Evolutionary conservation across 2,329 filamentous ascomycete genomes (phyloP), one percentile per base, ranked within the genome.

Genomic region (Boeremia lycopersici): DNA sequence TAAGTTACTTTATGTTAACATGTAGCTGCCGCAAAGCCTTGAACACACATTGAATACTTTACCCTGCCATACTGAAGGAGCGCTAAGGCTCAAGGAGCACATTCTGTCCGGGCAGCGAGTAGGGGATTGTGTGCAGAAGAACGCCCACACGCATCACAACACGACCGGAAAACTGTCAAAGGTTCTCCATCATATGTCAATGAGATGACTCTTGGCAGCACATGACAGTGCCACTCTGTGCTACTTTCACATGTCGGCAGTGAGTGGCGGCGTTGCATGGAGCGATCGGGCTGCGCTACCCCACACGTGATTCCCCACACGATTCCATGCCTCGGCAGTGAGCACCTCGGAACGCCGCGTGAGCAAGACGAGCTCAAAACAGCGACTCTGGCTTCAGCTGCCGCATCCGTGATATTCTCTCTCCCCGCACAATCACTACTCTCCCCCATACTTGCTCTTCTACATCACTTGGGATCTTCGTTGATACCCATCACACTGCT

Each of bases 271-370:
- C n/a, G 42, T 41, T 35, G 10, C 31, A 41, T 11, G 19, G 35
- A 43, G 12, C 15, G 29, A 15, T 10, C 44, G 25, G n/a, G 26
- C 25, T 26, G 46, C 46, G 46, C 47, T 41, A 46, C 52, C 34
- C 28, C 26, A 38, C 52, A 55, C 52, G 52, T 55, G 52, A 33
- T 31, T 55, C 52, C 43, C 52, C 52, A 55, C 52, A 55, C 41
- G 6, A 15, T 35, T 38, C 46, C 6, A 42, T 50, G 46, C 52
- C 52, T 46, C 50, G 52, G 52, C 52, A 55, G 46, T 29, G 42
- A 38, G 46, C 46, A 55, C 52, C 52, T 55, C 52, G 52, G 52
- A 31, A 55, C 46, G 46, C 52, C 36, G 46, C 46, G 47, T 55
- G 46, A 49, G 47, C 52, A 19, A 46, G 40, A 34, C 36, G 46